Conservation (phyloP, 805 yeast species). For the Nakazawaea molendinolei region DNA sequence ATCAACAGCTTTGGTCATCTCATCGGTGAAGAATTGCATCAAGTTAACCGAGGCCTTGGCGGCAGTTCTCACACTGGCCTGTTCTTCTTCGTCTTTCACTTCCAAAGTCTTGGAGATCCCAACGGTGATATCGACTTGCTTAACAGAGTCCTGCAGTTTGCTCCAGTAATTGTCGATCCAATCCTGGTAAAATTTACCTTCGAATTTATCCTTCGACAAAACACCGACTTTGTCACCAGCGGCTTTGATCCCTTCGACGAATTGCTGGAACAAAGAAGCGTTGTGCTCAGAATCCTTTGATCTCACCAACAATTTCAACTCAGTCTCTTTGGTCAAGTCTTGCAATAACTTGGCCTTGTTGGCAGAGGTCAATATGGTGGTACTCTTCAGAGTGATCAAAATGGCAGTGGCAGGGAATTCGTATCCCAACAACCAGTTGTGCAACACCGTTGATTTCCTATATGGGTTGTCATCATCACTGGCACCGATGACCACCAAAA, state of each 20-base stretch:
- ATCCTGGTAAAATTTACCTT: conserved; percentile 79
- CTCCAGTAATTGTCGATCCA: conserved; percentile 47
- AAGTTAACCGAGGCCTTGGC: conserved; percentile 70
- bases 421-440: conserved; percentile 88
- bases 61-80: conserved; percentile 58
- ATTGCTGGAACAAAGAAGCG: conserved; percentile 53
- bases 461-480: conserved; percentile 85
- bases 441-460: conserved; percentile 79
- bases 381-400: conserved; percentile 51
- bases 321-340: conserved; percentile 38
- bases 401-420: conserved; percentile 92
- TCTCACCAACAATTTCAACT: conserved; percentile 56
- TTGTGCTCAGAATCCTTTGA: conserved; percentile 79
- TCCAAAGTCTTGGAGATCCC: conserved; percentile 58
- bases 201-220: conserved; percentile 69
- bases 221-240: conserved; percentile 50
- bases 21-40: conserved; percentile 79
- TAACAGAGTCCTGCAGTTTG: conserved; percentile 29
- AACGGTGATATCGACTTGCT: conserved; percentile 44
- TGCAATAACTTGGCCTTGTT: conserved; percentile 79
- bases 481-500: conserved; percentile 74
- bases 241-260: conserved; percentile 39
- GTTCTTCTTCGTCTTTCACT: conserved; percentile 74
- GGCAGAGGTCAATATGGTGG: conserved; percentile 67
- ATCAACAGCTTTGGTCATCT: conserved; percentile 81